Percentiles rank a stretch among this genome's conserved stretches.
These are phyloP conservation scores for Penicillium silybi DNA, from an alignment of 495 filamentous ascomycete genomes.

Conservation along the genomic window DNA sequence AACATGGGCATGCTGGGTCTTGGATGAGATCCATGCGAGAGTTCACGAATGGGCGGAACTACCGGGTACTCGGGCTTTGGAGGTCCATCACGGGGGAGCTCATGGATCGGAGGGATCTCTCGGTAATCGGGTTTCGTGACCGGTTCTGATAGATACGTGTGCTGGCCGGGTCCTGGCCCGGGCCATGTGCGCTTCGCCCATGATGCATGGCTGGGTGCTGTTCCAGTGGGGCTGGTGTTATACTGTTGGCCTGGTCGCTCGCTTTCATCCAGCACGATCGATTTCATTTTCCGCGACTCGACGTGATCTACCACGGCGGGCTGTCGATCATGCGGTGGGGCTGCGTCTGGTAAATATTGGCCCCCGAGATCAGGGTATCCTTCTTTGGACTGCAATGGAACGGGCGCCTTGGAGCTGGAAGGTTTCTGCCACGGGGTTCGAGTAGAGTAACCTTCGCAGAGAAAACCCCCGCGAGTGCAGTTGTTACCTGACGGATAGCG, in stretches of 20 bases:
- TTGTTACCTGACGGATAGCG: constrained; percentile 67
- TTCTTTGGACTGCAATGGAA: constrained; percentile 85
- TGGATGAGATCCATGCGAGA: constrained; percentile 33
- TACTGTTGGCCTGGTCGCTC: constrained; percentile 37
- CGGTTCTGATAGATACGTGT: constrained; percentile 36
- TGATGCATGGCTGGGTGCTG: constrained; percentile 27
- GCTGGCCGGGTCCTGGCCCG: constrained; percentile 32
- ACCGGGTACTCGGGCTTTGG: constrained; percentile 40
- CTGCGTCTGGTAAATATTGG: constrained; percentile 49
- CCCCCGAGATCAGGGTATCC: constrained; percentile 52
- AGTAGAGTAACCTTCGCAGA: constrained; percentile 89
- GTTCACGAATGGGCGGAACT: constrained; percentile 43
- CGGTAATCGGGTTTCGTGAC: constrained; percentile 38
- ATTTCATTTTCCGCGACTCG: constrained; percentile 38
- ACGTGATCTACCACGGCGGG: constrained; percentile 33
- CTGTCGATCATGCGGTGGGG: constrained; percentile 39
- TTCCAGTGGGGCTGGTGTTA: constrained; percentile 36
- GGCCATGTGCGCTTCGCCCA: constrained; percentile 36
- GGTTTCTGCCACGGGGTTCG: constrained; percentile 70
- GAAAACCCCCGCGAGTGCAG: constrained; percentile 85
- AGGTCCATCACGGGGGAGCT: constrained; percentile 38
- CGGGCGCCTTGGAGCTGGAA: constrained; percentile 55
- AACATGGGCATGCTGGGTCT: constrained; percentile 38
- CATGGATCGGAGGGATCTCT: constrained; percentile 43
- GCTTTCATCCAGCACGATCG: constrained; percentile 43